Conservation (phyloP, 2,329 filamentous ascomycete genomes). For the Penicillium sclerotiorum region DNA sequence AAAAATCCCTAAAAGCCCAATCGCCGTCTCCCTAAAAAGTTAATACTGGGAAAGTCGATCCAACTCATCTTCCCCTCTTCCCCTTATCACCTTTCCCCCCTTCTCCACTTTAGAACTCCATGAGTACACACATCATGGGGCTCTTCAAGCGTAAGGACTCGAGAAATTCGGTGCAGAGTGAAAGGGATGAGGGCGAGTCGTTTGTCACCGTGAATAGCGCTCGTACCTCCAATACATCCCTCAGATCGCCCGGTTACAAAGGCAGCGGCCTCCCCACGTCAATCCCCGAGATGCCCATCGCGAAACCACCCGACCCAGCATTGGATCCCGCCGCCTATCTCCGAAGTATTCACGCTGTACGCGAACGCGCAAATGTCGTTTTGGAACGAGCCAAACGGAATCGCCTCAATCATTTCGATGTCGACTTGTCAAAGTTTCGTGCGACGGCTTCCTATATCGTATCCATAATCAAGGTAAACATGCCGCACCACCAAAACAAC, state of each 20-base stretch:
- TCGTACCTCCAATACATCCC: constrained; percentile 49
- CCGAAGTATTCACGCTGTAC: constrained; percentile 82
- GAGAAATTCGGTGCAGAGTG: constrained; percentile 40
- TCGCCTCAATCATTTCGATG: constrained; percentile 80
- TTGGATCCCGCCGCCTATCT: constrained; percentile 89
- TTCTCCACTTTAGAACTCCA: constrained; percentile 7
- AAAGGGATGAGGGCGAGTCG: constrained; percentile 45
- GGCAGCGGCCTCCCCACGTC: constrained; percentile 51
- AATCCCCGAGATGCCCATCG: constrained; percentile 77
- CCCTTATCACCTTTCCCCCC: constrained; percentile 4
- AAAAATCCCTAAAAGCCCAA: not conserved
- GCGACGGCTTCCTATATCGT: constrained; percentile 86
- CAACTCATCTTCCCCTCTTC: not conserved
- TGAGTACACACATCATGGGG: constrained; percentile 36
- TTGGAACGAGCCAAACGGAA: constrained; percentile 76
- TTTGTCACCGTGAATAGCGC: constrained; percentile 45
- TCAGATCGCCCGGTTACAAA: constrained; percentile 54
- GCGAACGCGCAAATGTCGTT: constrained; percentile 74
- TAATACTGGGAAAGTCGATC: constrained; percentile 1
- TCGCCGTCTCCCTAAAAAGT: not conserved
- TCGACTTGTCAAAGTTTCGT: constrained; percentile 80
- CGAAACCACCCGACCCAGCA: constrained; percentile 81
- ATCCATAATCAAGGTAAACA: constrained; percentile 84
- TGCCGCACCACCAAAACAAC: not conserved
- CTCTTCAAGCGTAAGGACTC: constrained; percentile 52